Conservation (phyloP, 2,329 filamentous ascomycete genomes). For the Xylariaceae sp. region DNA sequence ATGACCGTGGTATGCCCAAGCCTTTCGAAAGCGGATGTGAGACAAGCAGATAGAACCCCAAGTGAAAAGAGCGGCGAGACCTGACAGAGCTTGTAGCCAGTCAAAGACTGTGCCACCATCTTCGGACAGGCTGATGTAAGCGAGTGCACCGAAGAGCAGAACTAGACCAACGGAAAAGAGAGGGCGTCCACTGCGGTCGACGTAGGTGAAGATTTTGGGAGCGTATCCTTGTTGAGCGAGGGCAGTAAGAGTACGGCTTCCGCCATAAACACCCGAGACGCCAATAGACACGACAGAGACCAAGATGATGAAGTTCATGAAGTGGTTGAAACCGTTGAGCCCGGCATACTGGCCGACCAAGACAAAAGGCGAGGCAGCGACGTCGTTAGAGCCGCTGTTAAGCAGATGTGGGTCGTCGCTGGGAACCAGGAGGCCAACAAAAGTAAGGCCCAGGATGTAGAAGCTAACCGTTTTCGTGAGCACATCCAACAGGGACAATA, state of each 20-base stretch:
- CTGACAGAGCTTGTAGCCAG: slow-evolving; percentile 69
- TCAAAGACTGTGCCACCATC: slow-evolving; percentile 57
- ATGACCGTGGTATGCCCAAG: slow-evolving; percentile 65
- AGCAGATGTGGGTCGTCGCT: slow-evolving; percentile 52
- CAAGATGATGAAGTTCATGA: slow-evolving; percentile 63
- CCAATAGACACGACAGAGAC: slow-evolving; percentile 62
- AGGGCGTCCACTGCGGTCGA: slow-evolving; percentile 61
- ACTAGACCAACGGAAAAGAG: slow-evolving; percentile 51
- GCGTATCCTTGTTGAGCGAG: slow-evolving; percentile 63
- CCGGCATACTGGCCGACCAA: slow-evolving; percentile 58
- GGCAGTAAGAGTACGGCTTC: slow-evolving; percentile 61
- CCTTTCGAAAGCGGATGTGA: slow-evolving; percentile 69
- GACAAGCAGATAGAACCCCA: slow-evolving; percentile 71
- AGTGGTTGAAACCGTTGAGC: slow-evolving; percentile 53
- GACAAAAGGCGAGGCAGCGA: slow-evolving; percentile 58
- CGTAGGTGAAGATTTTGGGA: slow-evolving; percentile 58
- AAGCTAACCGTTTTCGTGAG: slow-evolving; percentile 39
- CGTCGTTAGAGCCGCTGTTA: slow-evolving; percentile 48
- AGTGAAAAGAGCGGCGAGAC: slow-evolving; percentile 66
- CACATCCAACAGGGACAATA: background rate
- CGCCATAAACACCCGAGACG: slow-evolving; percentile 61
- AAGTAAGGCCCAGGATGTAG: slow-evolving; percentile 55
- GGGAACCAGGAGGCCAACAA: slow-evolving; percentile 54
- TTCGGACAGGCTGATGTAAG: slow-evolving; percentile 49
- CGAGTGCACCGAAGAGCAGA: slow-evolving; percentile 54